phyloP scores from a whole-genome alignment of 2,329 filamentous ascomycete genomes.

The Hypoxylon sp. region DNA sequence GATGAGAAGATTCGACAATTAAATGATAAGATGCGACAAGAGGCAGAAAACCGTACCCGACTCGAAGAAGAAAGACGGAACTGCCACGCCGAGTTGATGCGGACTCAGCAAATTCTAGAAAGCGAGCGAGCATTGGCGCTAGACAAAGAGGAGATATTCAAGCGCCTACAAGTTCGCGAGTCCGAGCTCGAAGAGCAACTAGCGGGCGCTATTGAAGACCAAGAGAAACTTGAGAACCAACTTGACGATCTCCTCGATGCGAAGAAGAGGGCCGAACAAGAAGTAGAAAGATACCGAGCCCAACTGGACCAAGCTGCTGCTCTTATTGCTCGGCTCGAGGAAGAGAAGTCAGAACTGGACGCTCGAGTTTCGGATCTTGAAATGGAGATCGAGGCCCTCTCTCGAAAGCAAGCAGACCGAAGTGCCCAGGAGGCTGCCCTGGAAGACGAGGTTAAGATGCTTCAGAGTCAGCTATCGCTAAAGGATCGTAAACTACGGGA shows the following conservation, averaged over 20 bases:
- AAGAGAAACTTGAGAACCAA: conserved; percentile 94
- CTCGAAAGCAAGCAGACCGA: conserved; percentile 78
- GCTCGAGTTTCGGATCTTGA: conserved; percentile 79
- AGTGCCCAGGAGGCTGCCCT: conserved; percentile 83
- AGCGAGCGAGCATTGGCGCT: conserved; percentile 95
- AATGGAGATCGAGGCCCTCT: conserved; percentile 77
- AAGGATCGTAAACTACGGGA: conserved; percentile 94
- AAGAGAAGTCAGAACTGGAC: conserved; percentile 84
- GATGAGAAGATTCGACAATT: conserved; percentile 94
- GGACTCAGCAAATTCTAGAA: conserved; percentile 93
- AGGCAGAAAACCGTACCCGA: conserved; percentile 80
- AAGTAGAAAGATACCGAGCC: conserved; percentile 81
- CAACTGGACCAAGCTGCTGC: conserved; percentile 93
- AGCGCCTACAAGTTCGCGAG: conserved; percentile 92
- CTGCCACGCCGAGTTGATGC: conserved; percentile 87
- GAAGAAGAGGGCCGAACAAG: conserved; percentile 89
- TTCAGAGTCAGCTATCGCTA: conserved; percentile 88
- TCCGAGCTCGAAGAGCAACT: conserved; percentile 93
- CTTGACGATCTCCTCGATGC: conserved; percentile 89
- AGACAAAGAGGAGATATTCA: conserved; percentile 99
- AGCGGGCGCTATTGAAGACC: conserved; percentile 90
- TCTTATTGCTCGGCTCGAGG: conserved; percentile 87
- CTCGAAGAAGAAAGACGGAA: conserved; percentile 93
- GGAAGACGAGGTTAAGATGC: conserved; percentile 87
- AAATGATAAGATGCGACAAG: conserved; percentile 84